Conservation (phyloP, 2,329 filamentous ascomycete genomes). For the Aureobasidium sp. region DNA sequence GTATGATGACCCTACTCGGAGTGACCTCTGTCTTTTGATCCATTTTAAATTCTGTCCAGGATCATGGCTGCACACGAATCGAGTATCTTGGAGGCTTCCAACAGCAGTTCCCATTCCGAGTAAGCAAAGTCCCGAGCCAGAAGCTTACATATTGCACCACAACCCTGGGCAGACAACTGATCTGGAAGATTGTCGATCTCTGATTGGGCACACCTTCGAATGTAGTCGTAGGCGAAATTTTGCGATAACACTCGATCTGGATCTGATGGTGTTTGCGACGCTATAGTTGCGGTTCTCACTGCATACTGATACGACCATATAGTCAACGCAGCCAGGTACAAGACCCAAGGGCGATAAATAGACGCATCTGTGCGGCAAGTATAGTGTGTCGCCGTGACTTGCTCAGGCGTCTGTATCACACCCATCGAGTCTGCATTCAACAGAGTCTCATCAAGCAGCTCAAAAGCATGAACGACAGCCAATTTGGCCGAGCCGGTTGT, state of each 20-base stretch:
- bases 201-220: not conserved
- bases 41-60: not conserved
- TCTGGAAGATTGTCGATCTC: not conserved
- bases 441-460: slow-evolving; percentile 73
- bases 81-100: slow-evolving; percentile 73
- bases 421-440: slow-evolving; percentile 38
- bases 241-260: not conserved
- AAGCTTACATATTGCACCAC: slow-evolving; percentile 68
- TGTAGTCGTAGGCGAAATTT: not conserved
- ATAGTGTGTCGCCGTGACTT: slow-evolving; percentile 46
- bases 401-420: not conserved
- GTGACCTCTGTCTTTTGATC: too few relatives aligned
- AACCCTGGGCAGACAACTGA: slow-evolving; percentile 43
- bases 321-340: slow-evolving; percentile 82
- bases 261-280: not conserved
- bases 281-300: not conserved
- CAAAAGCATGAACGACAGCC: slow-evolving; percentile 81
- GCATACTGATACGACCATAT: slow-evolving; percentile 92
- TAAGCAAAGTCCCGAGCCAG: slow-evolving; percentile 71
- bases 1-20: too few relatives aligned
- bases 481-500: slow-evolving; percentile 76
- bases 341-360: slow-evolving; percentile 82
- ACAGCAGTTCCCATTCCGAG: slow-evolving; percentile 79
- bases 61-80: slow-evolving; percentile 54
- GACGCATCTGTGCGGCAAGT: slow-evolving; percentile 79